phyloP scores from a whole-genome alignment of 163 green algal species.

The Scenedesmus sp. region DNA sequence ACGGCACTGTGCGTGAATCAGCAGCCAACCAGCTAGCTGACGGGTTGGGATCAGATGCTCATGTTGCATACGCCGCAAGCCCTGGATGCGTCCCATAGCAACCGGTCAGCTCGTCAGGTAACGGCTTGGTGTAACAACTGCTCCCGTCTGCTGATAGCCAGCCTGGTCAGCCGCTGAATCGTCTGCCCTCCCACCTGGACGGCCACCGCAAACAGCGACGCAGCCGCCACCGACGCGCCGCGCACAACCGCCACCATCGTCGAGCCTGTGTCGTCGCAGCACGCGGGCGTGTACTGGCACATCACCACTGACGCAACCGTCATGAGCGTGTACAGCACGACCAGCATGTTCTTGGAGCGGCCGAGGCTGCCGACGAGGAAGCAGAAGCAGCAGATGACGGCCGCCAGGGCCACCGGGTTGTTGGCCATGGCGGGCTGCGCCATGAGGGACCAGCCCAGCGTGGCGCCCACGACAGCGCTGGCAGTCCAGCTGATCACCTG shows the following conservation, averaged over 20 bases:
- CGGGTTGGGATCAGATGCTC: too few relatives aligned
- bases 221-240: slow-evolving; percentile 6
- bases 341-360: slow-evolving; percentile 1
- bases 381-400: slow-evolving; percentile 59
- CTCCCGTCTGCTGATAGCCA: too few relatives aligned
- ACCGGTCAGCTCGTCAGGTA: too few relatives aligned
- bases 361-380: slow-evolving; percentile 51
- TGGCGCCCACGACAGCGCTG: slow-evolving; percentile 12
- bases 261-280: slow-evolving; percentile 5
- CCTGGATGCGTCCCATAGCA: too few relatives aligned
- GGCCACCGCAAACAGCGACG: slow-evolving; percentile 13
- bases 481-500: slow-evolving; percentile 35
- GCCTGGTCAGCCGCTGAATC: neutral
- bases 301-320: slow-evolving; percentile 43
- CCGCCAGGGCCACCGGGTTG: slow-evolving; percentile 66
- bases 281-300: slow-evolving; percentile 35
- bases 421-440: slow-evolving; percentile 56
- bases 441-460: slow-evolving; percentile 58
- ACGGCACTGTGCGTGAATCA: too few relatives aligned
- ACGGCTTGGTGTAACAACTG: too few relatives aligned
- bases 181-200: neutral
- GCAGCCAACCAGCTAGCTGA: too few relatives aligned
- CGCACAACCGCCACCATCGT: slow-evolving; percentile 25
- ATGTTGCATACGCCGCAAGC: too few relatives aligned
- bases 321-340: slow-evolving; percentile 45